phyloP scores from a whole-genome alignment of 2,329 filamentous ascomycete genomes.

The Venturiaceae sp. region DNA sequence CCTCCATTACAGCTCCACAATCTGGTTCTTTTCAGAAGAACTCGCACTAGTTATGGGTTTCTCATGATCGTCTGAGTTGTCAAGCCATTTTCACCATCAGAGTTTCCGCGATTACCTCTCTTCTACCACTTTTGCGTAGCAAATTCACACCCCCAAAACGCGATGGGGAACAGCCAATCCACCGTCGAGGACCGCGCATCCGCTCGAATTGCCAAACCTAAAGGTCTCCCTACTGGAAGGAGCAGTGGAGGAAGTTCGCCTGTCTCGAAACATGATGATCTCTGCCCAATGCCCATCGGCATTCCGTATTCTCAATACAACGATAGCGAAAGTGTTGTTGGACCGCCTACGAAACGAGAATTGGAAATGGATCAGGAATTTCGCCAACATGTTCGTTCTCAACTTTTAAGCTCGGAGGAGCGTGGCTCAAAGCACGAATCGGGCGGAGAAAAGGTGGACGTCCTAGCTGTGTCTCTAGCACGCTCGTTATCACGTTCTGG shows the following conservation, averaged over 20 bases:
- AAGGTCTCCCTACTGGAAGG: not conserved
- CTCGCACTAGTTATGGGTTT: not conserved
- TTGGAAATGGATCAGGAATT: not conserved
- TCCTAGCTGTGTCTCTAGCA: not conserved
- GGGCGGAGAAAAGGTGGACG: not conserved
- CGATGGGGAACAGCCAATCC: constrained; percentile 8
- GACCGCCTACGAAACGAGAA: not conserved
- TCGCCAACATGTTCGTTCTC: not conserved
- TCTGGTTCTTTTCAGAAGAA: not conserved
- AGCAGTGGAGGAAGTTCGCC: not conserved
- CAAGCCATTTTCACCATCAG: not conserved
- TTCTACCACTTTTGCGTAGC: not conserved
- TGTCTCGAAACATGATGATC: not conserved
- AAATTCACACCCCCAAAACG: no score
- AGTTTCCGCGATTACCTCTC: not conserved
- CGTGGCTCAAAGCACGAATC: not conserved
- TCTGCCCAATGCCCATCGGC: not conserved
- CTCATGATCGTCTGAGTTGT: not conserved
- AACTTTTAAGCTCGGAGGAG: not conserved
- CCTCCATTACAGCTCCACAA: not conserved
- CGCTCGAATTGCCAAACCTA: not conserved
- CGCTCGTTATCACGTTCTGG: not conserved
- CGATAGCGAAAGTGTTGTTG: not conserved
- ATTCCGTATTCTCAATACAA: not conserved
- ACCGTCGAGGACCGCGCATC: not conserved